phyloP scores from a whole-genome alignment of 257 asterid genomes.

The Primulina eburnea region DNA sequence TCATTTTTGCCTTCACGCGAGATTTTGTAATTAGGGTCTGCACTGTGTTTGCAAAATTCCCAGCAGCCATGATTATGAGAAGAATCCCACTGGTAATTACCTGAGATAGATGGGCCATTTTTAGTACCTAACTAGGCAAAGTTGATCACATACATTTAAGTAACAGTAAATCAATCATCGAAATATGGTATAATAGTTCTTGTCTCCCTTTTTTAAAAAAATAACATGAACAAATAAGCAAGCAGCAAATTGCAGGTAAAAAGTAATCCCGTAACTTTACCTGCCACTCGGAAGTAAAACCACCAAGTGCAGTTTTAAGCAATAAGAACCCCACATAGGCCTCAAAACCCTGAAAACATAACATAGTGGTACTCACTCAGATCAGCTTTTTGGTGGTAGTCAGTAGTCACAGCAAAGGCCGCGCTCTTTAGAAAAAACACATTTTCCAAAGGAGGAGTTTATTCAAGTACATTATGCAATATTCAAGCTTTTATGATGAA shows the following conservation, averaged over 20 bases:
- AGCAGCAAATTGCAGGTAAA: not conserved
- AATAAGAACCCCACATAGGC: constrained; percentile 84
- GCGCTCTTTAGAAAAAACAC: not conserved
- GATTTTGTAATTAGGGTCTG: constrained; percentile 81
- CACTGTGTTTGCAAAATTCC: constrained; percentile 84
- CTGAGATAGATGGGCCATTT: constrained; percentile 36
- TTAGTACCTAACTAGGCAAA: not conserved
- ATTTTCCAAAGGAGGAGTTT: not conserved
- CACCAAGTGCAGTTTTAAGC: constrained; percentile 76
- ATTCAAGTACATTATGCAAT: not conserved
- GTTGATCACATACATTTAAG: not conserved
- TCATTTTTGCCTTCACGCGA: constrained; percentile 79
- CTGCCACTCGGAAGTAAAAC: constrained; percentile 89
- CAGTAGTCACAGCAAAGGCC: not conserved
- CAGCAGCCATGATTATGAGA: constrained; percentile 88
- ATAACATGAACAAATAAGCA: no score
- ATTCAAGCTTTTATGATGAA: not conserved
- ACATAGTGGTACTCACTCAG: not conserved
- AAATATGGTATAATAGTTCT: no score
- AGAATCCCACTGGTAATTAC: constrained; percentile 88
- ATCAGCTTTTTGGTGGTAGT: constrained; percentile 1
- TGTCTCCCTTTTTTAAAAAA: not conserved
- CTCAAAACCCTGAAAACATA: constrained; percentile 69
- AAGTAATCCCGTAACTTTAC: constrained; percentile 28
- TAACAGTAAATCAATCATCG: no score